These are phyloP conservation scores for Phalaenopsis aphrodite DNA, from an alignment of 106 monocot genomes.

Conservation along the genomic window DNA sequence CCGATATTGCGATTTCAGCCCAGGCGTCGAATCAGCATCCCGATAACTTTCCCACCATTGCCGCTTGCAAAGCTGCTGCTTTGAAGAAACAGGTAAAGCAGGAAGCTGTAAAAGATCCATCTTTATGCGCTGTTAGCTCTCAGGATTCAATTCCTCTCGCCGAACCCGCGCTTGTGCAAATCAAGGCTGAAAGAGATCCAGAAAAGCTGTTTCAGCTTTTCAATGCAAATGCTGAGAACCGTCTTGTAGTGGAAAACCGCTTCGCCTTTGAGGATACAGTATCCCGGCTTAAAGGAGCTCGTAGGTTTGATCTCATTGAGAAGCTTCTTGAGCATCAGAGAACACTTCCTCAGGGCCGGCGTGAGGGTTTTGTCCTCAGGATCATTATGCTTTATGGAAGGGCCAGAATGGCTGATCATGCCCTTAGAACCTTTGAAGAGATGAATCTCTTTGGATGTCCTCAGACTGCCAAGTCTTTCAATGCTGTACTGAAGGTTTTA, in stretches of 20 bases:
- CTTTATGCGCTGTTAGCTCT: neutral
- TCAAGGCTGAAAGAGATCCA: constrained; percentile 72
- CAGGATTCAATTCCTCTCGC: neutral
- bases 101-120: constrained; percentile 8
- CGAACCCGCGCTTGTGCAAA: constrained; percentile 58
- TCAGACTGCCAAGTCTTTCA: constrained; percentile 75
- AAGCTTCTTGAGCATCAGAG: constrained; percentile 82
- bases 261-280: constrained; percentile 74
- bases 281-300: constrained; percentile 61
- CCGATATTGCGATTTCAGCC: constrained; percentile 26
- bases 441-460: constrained; percentile 70
- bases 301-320: constrained; percentile 68
- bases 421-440: constrained; percentile 49
- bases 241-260: constrained; percentile 73
- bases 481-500: constrained; percentile 73
- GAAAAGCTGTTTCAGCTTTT: constrained; percentile 72
- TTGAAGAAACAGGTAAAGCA: constrained; percentile 10
- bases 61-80: constrained; percentile 42
- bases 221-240: constrained; percentile 60
- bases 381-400: constrained; percentile 72
- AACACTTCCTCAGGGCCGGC: constrained; percentile 58
- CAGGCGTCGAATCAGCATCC: constrained; percentile 16
- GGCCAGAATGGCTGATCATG: constrained; percentile 75
- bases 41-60: constrained; percentile 52
- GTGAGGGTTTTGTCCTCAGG: constrained; percentile 79